These are phyloP conservation scores for Metschnikowia santaceciliae DNA, from an alignment of 805 yeast species.

Conservation along the genomic window DNA sequence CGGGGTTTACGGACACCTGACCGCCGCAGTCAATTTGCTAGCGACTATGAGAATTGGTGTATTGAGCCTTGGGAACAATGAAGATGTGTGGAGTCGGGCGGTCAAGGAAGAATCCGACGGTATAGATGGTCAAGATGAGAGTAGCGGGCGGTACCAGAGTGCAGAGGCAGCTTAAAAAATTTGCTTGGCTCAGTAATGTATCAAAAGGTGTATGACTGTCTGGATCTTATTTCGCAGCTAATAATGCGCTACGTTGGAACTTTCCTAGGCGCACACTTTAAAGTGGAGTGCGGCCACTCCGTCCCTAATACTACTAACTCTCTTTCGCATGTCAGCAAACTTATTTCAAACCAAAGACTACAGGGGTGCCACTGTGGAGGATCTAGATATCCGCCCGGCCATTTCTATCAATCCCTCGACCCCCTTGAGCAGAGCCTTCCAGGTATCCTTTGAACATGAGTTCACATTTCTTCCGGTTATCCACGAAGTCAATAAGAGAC, in stretches of 20 bases:
- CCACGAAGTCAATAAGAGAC: slow-evolving; percentile 40
- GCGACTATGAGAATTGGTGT: slow-evolving; percentile 95
- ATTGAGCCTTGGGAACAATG: slow-evolving; percentile 74
- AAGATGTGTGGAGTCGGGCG: slow-evolving; percentile 78
- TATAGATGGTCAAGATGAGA: slow-evolving; percentile 10
- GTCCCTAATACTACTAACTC: background rate
- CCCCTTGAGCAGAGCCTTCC: slow-evolving; percentile 46
- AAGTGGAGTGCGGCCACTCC: background rate
- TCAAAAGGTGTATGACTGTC: background rate
- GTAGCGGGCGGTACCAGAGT: slow-evolving; percentile 10
- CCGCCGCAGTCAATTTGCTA: slow-evolving; percentile 85
- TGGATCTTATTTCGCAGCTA: slow-evolving; percentile 1
- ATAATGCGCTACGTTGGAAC: background rate
- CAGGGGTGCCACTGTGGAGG: slow-evolving; percentile 55
- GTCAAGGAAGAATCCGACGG: slow-evolving; percentile 56
- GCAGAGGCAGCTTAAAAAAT: slow-evolving; percentile 15
- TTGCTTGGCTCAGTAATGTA: background rate
- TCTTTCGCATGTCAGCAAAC: background rate
- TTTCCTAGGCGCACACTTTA: background rate
- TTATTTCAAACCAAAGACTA: slow-evolving; percentile 35
- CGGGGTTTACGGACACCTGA: slow-evolving; percentile 89
- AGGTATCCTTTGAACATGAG: slow-evolving; percentile 52
- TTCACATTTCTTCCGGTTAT: slow-evolving; percentile 54
- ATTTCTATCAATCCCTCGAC: slow-evolving; percentile 48
- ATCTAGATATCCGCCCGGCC: slow-evolving; percentile 56